Evolutionary conservation across 305 asterid genomes (phyloP).

Genomic region (Fraxinus floribunda): DNA sequence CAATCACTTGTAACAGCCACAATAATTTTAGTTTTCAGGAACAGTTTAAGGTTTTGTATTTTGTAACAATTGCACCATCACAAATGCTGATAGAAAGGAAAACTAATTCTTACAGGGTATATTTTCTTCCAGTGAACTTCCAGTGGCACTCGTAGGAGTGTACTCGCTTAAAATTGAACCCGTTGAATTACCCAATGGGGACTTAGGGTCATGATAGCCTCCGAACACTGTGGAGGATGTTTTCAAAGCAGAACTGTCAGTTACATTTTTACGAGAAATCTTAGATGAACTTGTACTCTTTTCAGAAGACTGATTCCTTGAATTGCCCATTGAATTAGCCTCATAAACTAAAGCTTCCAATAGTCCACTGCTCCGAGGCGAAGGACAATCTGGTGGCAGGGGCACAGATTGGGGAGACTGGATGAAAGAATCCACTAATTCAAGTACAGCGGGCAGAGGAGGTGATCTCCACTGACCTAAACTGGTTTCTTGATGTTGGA

Average conservation of each 20-base stretch:
- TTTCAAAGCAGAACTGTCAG: constrained; percentile 37
- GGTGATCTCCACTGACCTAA: constrained; percentile 40
- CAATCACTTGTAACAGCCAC: background rate
- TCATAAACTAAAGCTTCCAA: constrained; percentile 53
- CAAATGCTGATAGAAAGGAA: constrained; percentile 15
- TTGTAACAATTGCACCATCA: background rate
- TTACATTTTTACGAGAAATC: constrained; percentile 29
- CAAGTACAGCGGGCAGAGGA: constrained; percentile 32
- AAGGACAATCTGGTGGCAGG: constrained; percentile 37
- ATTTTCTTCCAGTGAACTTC: constrained; percentile 31
- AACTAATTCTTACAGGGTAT: constrained; percentile 32
- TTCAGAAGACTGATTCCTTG: constrained; percentile 35
- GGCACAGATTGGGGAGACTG: constrained; percentile 44
- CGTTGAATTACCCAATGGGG: constrained; percentile 36
- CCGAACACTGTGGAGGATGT: constrained; percentile 32
- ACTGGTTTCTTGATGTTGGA: constrained; percentile 50
- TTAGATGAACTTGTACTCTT: constrained; percentile 36
- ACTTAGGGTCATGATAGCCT: constrained; percentile 35
- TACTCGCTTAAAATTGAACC: constrained; percentile 33
- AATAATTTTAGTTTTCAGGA: background rate
- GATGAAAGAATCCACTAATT: constrained; percentile 41
- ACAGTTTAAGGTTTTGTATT: background rate
- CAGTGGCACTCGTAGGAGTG: constrained; percentile 32
- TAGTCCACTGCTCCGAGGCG: constrained; percentile 57
- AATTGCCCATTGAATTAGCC: constrained; percentile 42